phyloP scores from a whole-genome alignment of 352 stramenopile species.

The Phytophthora constricta region DNA sequence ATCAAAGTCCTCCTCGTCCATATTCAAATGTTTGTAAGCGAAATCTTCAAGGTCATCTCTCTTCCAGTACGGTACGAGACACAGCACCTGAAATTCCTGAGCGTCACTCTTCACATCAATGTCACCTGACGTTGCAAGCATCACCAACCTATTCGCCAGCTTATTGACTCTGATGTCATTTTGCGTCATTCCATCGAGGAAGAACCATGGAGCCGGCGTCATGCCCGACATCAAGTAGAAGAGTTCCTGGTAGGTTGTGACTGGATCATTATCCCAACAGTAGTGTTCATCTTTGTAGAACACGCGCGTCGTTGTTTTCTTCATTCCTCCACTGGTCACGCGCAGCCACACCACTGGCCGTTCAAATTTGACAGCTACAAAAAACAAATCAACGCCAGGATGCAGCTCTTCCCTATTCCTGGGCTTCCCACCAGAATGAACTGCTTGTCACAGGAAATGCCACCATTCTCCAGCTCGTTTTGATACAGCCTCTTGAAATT shows the following conservation, averaged over 20 bases:
- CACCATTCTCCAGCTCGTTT: not conserved
- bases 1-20: slow-evolving; percentile 1
- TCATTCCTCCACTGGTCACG: not conserved
- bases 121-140: not conserved
- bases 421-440: slow-evolving; percentile 19
- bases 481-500: slow-evolving; percentile 6
- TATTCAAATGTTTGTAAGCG: not conserved
- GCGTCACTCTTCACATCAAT: not conserved
- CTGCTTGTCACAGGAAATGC: not conserved
- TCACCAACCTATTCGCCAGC: not conserved
- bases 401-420: slow-evolving; percentile 21
- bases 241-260: not conserved
- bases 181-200: not conserved
- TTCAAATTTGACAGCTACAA: not conserved
- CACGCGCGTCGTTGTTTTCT: not conserved
- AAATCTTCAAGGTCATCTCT: slow-evolving; percentile 3
- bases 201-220: not conserved
- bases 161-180: not conserved
- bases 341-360: slow-evolving; percentile 2
- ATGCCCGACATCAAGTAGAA: not conserved
- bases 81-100: not conserved
- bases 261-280: not conserved
- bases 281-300: slow-evolving; percentile 6
- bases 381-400: not conserved
- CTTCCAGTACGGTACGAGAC: slow-evolving; percentile 16